Evolutionary conservation across 2,329 filamentous ascomycete species (phyloP), one percentile per base, ranked within the genome.

Genomic region (Nemania serpens): DNA sequence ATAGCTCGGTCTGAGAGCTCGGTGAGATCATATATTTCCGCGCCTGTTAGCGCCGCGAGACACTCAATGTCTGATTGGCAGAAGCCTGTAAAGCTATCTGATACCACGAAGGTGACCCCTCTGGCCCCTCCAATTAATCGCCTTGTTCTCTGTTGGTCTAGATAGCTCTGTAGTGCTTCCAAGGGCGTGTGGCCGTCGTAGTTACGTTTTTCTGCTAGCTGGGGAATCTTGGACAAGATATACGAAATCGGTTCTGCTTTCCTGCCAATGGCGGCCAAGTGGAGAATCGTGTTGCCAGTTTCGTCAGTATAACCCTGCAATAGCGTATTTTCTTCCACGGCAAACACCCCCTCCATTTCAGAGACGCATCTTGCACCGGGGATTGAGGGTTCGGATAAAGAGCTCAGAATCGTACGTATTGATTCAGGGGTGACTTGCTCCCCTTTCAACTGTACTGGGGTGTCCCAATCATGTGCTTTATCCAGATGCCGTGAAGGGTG

Each of bases 21-120:
- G 18, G 47, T 22, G 49, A 58, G 59, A 48, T 55, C 48, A 46
- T 29, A 54, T 42, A 57, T 56, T 41, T 51, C 46, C 17, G 70
- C 60, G 9, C 61, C 62, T 48, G 58, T 62, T 2, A 75, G 67
- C 43, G 55, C 45, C 29, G 67, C 64, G 25, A 76, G 61, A 64
- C 71, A 76, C 33, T 25, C 45, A 50, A 75, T 64, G 55, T 68
- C 68, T 17, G 67, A 62, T 22, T 66, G 36, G 34, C 58, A 45
- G 54, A 72, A 71, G 49, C 76, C 75, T 58, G 45, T 10, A 62
- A 77, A 77, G 2, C 67, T 49, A 59, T 77, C 75, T 20, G 74
- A 74, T 53, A 68, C 50, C 37, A 45, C 46, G 12, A 33, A 42
- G 9, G 29, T 45, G 37, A 42, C 20, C 39, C 1, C 20, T 48